Evolutionary conservation across 257 asterid genomes (phyloP), one percentile per base, ranked within the genome.

Genomic region (Solanum chaucha): DNA sequence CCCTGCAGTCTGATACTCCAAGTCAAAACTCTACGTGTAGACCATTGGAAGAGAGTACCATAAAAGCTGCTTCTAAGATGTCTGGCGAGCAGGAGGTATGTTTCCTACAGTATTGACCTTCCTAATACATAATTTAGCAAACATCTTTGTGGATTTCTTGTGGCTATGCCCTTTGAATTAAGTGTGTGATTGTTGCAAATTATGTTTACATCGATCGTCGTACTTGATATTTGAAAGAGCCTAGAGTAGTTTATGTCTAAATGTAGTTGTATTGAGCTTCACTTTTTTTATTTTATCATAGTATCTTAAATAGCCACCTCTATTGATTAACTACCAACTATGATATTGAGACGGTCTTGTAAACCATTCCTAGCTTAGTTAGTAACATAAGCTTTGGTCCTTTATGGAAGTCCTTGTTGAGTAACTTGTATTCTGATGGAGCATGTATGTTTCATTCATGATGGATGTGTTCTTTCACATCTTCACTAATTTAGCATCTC

Each of bases 31-130:
- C 89, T 86, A 84, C 91, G 40, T 93, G 86, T 92, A 95, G 88
- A 58, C 65, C 65, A 58, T 58, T 58, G 74, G 99, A 94, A 87
- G 99, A 96, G 65, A 93, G 87, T 89, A 64, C 70, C 55, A 32
- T 92, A 17, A 95, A 93, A 91, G 90, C 87, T 84, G 71, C 89
- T 38, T 40, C 92, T 30, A 97, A 94, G 93, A 71, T 91, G 55
- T 87, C 93, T 85, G 65, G 89, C 89, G 99, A 96, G 89, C 88
- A 91, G 80, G 99, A 97, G 99, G 99, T 97, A 95, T 70, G 84
- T 80, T 86, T 81, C 28, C 44, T 48, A 30, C 44, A 9, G 70
- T 28, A 46, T 46, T 87, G 20, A 59, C 44, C 44, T 30, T 34
- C 11, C 44, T 28, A 46, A 81, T 34, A 48, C 28, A 81, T 28